These are phyloP conservation scores for Phaeodactylum tricornutum DNA, from an alignment of 108 stramenopile species.

Conservation along the genomic window DNA sequence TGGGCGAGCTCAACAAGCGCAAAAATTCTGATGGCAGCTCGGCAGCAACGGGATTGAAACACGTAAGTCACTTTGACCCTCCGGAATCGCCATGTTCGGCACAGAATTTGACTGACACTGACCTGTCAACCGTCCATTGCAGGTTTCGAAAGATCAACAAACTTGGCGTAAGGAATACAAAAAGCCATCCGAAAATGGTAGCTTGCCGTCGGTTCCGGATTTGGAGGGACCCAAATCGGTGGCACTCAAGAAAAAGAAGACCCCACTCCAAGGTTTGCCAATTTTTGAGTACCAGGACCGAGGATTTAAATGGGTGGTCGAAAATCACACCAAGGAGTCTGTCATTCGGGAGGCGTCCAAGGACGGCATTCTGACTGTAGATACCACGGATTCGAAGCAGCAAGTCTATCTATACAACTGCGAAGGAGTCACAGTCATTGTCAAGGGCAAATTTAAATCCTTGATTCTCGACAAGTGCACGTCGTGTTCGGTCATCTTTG, in stretches of 20 bases:
- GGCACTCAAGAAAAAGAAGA: constrained; percentile 21
- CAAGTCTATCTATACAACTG: constrained; percentile 87
- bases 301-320: constrained; percentile 90
- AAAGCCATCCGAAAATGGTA: constrained; percentile 24
- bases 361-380: constrained; percentile 66
- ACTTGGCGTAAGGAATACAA: constrained; percentile 94
- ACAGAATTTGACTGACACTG: neutral
- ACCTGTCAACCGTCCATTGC: neutral
- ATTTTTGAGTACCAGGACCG: constrained; percentile 80
- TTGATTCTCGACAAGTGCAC: constrained; percentile 82
- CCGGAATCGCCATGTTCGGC: neutral
- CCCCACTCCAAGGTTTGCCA: constrained; percentile 52
- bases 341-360: constrained; percentile 13
- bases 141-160: constrained; percentile 83
- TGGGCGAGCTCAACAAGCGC: constrained; percentile 62
- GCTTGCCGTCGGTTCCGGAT: constrained; percentile 7
- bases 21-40: constrained; percentile 60
- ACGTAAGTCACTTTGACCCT: constrained; percentile 34
- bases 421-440: constrained; percentile 78
- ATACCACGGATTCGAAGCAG: constrained; percentile 82
- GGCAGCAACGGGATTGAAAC: constrained; percentile 87
- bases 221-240: constrained; percentile 5
- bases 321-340: constrained; percentile 82
- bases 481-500: constrained; percentile 78
- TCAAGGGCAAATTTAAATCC: constrained; percentile 91